A percentile compares a stretch with the other conserved stretches of the same genome.
These are phyloP conservation scores for Calonectria fujianensis DNA, from an alignment of 2,329 filamentous ascomycete species.

Conservation along the genomic window DNA sequence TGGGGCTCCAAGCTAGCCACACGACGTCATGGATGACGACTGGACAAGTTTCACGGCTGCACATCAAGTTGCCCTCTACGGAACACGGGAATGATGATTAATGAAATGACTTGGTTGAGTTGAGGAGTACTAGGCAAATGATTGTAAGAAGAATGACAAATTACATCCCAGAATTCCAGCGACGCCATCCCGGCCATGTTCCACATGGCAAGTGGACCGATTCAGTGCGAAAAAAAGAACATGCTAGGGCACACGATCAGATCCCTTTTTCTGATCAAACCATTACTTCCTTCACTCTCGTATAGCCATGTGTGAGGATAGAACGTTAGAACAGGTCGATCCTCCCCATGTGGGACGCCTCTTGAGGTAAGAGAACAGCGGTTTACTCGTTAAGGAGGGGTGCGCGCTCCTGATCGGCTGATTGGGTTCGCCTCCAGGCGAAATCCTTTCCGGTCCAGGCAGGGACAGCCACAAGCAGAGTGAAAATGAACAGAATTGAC, in stretches of 20 bases:
- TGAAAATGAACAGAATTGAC: slow-evolving; percentile 81
- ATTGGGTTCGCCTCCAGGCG: slow-evolving; percentile 66
- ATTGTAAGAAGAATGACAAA: slow-evolving; percentile 21
- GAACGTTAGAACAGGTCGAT: background rate
- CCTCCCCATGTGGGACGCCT: background rate
- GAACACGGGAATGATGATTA: background rate
- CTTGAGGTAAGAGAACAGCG: slow-evolving; percentile 3
- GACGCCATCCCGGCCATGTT: slow-evolving; percentile 46
- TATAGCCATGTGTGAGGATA: slow-evolving; percentile 3
- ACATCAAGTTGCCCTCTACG: background rate
- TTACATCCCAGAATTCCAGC: slow-evolving; percentile 30
- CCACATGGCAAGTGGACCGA: slow-evolving; percentile 38
- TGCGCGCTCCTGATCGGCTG: slow-evolving; percentile 74
- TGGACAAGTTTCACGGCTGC: background rate
- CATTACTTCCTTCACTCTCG: slow-evolving; percentile 1
- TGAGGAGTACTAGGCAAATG: slow-evolving; percentile 39
- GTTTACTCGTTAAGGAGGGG: slow-evolving; percentile 74
- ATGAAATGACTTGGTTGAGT: slow-evolving; percentile 10
- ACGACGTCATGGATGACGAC: slow-evolving; percentile 38
- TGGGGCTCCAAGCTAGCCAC: slow-evolving; percentile 29
- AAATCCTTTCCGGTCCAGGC: slow-evolving; percentile 76
- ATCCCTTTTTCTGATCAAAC: slow-evolving; percentile 23
- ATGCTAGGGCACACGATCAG: slow-evolving; percentile 31
- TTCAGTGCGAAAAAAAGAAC: slow-evolving; percentile 36
- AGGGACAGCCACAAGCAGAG: slow-evolving; percentile 79